These are phyloP conservation scores for Rhodotorula graminis DNA, from an alignment of 768 basidiomycete genomes.

Conservation along the genomic window DNA sequence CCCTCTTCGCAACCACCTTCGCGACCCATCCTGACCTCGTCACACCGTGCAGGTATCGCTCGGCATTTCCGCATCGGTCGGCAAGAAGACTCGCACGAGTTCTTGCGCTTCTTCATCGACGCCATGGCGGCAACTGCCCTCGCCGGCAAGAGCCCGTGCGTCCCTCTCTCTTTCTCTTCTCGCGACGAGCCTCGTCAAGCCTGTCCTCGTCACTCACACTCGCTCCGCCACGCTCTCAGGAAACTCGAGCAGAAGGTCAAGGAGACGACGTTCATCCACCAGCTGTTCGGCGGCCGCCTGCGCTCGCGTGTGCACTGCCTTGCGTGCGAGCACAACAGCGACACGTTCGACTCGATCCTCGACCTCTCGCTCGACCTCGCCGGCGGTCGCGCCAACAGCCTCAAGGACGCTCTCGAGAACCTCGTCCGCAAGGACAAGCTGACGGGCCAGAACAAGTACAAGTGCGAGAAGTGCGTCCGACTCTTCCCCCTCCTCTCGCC, in stretches of 20 bases:
- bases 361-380: conserved; percentile 86
- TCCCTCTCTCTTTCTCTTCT: conserved; percentile 49
- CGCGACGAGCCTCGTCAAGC: conserved; percentile 57
- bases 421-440: conserved; percentile 77
- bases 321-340: conserved; percentile 77
- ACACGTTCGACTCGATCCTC: conserved; percentile 91
- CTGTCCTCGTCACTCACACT: too few relatives aligned
- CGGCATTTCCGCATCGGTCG: conserved; percentile 84
- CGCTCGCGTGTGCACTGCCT: conserved; percentile 85
- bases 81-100: conserved; percentile 98
- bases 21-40: background rate
- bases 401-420: conserved; percentile 70
- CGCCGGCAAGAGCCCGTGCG: conserved; percentile 54
- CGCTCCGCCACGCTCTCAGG: background rate
- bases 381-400: conserved; percentile 52
- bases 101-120: conserved; percentile 88
- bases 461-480: conserved; percentile 85
- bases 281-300: conserved; percentile 84
- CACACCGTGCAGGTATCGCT: conserved; percentile 63
- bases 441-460: conserved; percentile 90
- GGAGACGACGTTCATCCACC: conserved; percentile 90
- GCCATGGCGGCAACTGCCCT: conserved; percentile 80
- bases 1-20: background rate
- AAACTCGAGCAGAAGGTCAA: conserved; percentile 42
- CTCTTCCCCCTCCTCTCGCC: background rate